These are phyloP conservation scores for Pseudisothecium myosuroides DNA, from an alignment of 225 moss, liverwort and hornwort genomes.

Conservation along the genomic window DNA sequence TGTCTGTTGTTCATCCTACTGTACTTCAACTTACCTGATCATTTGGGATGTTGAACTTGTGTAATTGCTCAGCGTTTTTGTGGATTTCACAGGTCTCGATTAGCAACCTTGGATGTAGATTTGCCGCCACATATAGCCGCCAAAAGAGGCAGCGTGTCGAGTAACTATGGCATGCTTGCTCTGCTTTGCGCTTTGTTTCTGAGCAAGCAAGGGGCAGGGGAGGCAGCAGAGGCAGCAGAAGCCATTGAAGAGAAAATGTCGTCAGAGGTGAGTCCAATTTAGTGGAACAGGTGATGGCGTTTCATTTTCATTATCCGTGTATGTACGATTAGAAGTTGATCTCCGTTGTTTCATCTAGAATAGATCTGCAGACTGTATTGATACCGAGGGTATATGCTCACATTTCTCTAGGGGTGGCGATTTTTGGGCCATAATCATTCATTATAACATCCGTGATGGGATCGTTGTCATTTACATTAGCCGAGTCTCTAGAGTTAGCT, in stretches of 20 bases:
- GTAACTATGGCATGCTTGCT: constrained; percentile 81
- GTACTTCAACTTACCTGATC: background rate
- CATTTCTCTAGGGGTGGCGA: background rate
- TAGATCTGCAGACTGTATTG: background rate
- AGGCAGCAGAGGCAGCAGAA: constrained; percentile 90
- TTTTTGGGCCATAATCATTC: background rate
- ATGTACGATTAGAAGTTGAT: background rate
- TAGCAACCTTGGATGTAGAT: constrained; percentile 72
- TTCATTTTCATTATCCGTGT: background rate
- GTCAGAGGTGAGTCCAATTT: constrained; percentile 34
- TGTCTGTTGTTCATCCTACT: background rate
- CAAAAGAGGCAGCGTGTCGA: constrained; percentile 62
- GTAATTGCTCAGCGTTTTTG: background rate
- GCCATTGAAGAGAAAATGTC: constrained; percentile 76
- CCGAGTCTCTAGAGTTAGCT: background rate
- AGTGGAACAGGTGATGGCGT: background rate
- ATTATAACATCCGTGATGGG: background rate
- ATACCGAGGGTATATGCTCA: background rate
- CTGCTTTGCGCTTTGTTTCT: constrained; percentile 86
- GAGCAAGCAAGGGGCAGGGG: constrained; percentile 93
- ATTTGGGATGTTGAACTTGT: background rate
- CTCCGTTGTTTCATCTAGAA: background rate
- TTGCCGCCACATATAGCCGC: constrained; percentile 60
- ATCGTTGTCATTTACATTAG: background rate
- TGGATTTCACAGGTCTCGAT: constrained; percentile 53